A percentile compares a stretch with the other conserved stretches of the same genome.
Evolutionary conservation across 1,139 yeast genomes (phyloP).

Genomic region (Nadsonia starkeyi-henricii): DNA sequence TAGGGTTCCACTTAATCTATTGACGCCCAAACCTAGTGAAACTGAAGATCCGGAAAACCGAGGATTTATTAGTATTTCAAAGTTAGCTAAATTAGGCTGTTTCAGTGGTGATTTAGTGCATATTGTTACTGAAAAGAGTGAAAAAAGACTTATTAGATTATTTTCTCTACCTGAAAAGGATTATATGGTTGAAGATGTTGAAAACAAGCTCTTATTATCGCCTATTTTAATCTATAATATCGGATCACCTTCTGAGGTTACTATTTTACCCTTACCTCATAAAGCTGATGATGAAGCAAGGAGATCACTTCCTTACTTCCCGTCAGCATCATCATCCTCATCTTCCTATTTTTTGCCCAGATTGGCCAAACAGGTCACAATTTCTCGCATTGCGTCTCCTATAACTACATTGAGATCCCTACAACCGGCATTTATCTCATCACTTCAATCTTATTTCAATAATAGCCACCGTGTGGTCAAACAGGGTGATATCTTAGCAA

Average conservation of each 20-base stretch:
- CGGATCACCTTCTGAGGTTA: constrained; percentile 24
- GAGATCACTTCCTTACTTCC: constrained; percentile 4
- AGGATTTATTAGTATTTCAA: constrained; percentile 40
- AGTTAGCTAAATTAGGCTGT: constrained; percentile 42
- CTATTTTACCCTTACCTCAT: constrained; percentile 12
- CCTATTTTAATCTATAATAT: constrained; percentile 51
- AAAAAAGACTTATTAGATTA: constrained; percentile 31
- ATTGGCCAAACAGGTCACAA: constrained; percentile 36
- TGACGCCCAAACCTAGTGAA: constrained; percentile 18
- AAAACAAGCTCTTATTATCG: constrained; percentile 37
- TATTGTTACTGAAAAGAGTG: constrained; percentile 18
- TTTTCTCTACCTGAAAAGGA: constrained; percentile 57
- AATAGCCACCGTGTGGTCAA: constrained; percentile 41
- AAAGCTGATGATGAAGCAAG: constrained; percentile 8
- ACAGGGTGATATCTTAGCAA: constrained; percentile 56
- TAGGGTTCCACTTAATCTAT: constrained; percentile 12
- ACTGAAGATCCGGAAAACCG: constrained; percentile 32
- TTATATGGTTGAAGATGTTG: constrained; percentile 24
- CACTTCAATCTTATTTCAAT: constrained; percentile 52
- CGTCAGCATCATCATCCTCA: constrained; percentile 1
- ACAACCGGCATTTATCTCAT: constrained; percentile 52
- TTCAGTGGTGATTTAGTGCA: constrained; percentile 57
- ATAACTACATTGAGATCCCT: constrained; percentile 51
- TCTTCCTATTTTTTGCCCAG: constrained; percentile 14
- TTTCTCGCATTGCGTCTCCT: constrained; percentile 60